Percentiles rank a stretch among this genome's conserved stretches.
Conservation (phyloP, 2,329 filamentous ascomycete species). For the Epichloe sibirici region DNA sequence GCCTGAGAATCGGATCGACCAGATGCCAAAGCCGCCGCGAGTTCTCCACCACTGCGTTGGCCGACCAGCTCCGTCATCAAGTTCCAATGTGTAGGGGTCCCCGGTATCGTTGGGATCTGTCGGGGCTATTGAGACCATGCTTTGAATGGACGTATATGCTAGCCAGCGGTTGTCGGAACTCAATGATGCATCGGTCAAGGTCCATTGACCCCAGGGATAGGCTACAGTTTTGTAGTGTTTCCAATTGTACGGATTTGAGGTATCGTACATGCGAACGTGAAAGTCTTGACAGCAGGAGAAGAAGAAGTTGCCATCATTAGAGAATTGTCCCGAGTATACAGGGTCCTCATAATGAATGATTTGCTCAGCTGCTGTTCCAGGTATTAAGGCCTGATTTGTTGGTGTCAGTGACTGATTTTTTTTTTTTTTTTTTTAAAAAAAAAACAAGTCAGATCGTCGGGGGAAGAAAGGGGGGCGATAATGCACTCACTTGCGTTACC, state of each 20-base stretch:
- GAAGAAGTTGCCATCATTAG: constrained; percentile 94
- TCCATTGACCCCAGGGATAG: constrained; percentile 87
- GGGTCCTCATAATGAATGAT: constrained; percentile 78
- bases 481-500: constrained; percentile 49
- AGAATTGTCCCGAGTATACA: constrained; percentile 94
- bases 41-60: constrained; percentile 11
- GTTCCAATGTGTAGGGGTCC: constrained; percentile 69
- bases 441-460: not conserved
- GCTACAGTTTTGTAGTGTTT: constrained; percentile 83
- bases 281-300: constrained; percentile 89
- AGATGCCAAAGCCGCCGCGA: constrained; percentile 50
- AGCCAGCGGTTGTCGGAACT: constrained; percentile 87
- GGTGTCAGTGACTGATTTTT: not conserved
- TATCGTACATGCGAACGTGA: constrained; percentile 93
- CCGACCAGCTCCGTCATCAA: constrained; percentile 26
- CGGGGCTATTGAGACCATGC: constrained; percentile 70
- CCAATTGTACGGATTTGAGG: constrained; percentile 90
- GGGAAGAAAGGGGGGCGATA: no score
- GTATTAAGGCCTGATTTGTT: constrained; percentile 54
- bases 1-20: constrained; percentile 84
- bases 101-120: constrained; percentile 75
- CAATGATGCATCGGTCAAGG: constrained; percentile 83
- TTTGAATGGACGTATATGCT: constrained; percentile 82
- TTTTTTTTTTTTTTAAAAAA: not conserved
- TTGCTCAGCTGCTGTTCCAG: constrained; percentile 64